These are phyloP conservation scores for Saccharomyces hybrid DNA, from an alignment of 1,139 yeast genomes.

Conservation along the genomic window DNA sequence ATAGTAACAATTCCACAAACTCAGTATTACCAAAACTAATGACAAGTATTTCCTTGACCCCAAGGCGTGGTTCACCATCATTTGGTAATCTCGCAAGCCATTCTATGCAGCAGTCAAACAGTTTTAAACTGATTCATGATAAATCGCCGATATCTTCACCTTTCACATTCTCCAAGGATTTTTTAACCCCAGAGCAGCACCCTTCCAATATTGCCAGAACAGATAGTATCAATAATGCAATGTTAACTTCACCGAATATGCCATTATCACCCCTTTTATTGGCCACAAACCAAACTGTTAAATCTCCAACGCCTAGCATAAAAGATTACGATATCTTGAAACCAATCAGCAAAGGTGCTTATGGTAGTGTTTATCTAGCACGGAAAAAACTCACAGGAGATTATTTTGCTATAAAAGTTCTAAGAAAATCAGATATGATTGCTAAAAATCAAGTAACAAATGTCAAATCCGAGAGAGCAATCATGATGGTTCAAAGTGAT, in stretches of 20 bases:
- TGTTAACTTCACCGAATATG: slow-evolving; percentile 27
- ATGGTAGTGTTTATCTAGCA: slow-evolving; percentile 89
- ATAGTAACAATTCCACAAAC: slow-evolving; percentile 1
- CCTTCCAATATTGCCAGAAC: slow-evolving; percentile 4
- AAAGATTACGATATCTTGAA: slow-evolving; percentile 84
- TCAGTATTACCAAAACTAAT: slow-evolving; percentile 19
- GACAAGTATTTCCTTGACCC: slow-evolving; percentile 27
- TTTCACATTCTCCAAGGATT: slow-evolving; percentile 21
- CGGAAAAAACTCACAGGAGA: slow-evolving; percentile 83
- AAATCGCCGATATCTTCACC: slow-evolving; percentile 31
- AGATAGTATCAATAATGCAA: slow-evolving; percentile 3
- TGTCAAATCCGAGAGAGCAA: slow-evolving; percentile 91
- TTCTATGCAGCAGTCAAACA: slow-evolving; percentile 29
- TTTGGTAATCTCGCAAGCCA: slow-evolving; percentile 14
- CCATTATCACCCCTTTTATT: slow-evolving; percentile 79
- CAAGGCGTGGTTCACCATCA: slow-evolving; percentile 29
- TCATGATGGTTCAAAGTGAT: slow-evolving; percentile 94
- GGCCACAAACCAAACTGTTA: slow-evolving; percentile 43
- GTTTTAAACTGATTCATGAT: slow-evolving; percentile 12
- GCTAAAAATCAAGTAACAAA: slow-evolving; percentile 94
- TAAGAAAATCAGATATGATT: slow-evolving; percentile 91
- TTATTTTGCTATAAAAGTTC: slow-evolving; percentile 90
- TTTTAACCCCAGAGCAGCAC: slow-evolving; percentile 24
- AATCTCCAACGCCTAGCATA: slow-evolving; percentile 58
- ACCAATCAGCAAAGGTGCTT: slow-evolving; percentile 95